Evolutionary conservation across 2,329 filamentous ascomycete genomes (phyloP).

Genomic region (Fusarium transvaalense): DNA sequence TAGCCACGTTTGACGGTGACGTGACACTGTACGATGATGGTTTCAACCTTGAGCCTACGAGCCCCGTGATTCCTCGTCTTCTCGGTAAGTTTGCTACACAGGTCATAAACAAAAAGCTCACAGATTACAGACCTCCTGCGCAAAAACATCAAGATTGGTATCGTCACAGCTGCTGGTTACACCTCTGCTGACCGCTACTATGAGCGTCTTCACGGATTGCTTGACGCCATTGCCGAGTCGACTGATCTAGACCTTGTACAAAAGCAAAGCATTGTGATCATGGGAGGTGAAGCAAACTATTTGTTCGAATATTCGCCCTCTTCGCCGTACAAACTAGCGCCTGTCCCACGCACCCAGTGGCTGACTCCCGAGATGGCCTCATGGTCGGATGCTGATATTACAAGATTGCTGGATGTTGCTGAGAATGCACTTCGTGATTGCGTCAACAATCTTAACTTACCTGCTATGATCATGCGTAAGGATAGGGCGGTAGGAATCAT

Average conservation of each 20-base stretch:
- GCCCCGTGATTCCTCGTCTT: constrained; percentile 78
- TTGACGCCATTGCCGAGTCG: constrained; percentile 78
- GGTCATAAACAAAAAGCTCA: constrained; percentile 11
- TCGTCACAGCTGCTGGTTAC: constrained; percentile 97
- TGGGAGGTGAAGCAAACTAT: constrained; percentile 97
- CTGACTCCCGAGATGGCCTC: constrained; percentile 81
- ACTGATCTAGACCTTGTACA: constrained; percentile 71
- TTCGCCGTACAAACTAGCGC: constrained; percentile 74
- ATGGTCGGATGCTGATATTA: constrained; percentile 83
- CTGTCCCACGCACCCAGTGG: constrained; percentile 77
- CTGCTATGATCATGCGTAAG: constrained; percentile 86
- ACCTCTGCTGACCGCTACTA: constrained; percentile 90
- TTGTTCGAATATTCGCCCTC: constrained; percentile 82
- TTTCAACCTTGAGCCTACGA: constrained; percentile 78
- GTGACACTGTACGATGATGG: constrained; percentile 96
- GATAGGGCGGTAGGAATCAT: constrained; percentile 86
- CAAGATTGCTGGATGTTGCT: constrained; percentile 85
- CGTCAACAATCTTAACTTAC: constrained; percentile 80
- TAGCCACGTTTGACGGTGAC: constrained; percentile 97
- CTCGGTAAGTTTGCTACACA: constrained; percentile 55
- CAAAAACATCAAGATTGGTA: constrained; percentile 86
- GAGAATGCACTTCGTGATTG: constrained; percentile 87
- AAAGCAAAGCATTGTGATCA: constrained; percentile 85
- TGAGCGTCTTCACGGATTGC: constrained; percentile 84
- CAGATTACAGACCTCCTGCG: constrained; percentile 71